Evolutionary conservation across 352 stramenopile genomes (phyloP).

Genomic region (Pythium brassicae): DNA sequence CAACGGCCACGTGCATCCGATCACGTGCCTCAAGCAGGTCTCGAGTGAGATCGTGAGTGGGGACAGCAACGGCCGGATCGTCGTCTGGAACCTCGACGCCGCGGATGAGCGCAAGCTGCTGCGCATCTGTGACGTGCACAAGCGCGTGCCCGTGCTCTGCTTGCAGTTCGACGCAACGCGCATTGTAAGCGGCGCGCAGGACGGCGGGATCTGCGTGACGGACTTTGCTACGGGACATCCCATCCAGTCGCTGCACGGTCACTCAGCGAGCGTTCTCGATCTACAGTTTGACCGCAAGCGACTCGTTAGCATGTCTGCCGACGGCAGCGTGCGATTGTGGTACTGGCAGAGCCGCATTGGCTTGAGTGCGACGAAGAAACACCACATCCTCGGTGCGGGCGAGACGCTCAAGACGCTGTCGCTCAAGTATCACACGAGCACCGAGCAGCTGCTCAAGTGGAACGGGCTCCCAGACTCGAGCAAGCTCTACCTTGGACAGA

Average conservation of each 20-base stretch:
- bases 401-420: slow-evolving; percentile 71
- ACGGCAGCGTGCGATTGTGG: slow-evolving; percentile 57
- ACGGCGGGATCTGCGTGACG: slow-evolving; percentile 59
- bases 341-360: slow-evolving; percentile 59
- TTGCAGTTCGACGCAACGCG: slow-evolving; percentile 76
- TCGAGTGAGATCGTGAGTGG: slow-evolving; percentile 75
- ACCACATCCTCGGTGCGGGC: slow-evolving; percentile 64
- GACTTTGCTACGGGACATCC: slow-evolving; percentile 71
- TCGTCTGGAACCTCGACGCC: slow-evolving; percentile 73
- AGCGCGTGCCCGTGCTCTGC: slow-evolving; percentile 42
- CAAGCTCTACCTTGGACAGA: slow-evolving; percentile 72
- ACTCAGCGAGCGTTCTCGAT: slow-evolving; percentile 45
- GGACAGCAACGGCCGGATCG: slow-evolving; percentile 47
- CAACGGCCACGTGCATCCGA: slow-evolving; percentile 46
- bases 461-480: slow-evolving; percentile 67
- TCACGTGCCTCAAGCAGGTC: slow-evolving; percentile 53
- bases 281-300: slow-evolving; percentile 71
- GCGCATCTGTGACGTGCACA: slow-evolving; percentile 54
- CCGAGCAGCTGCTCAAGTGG: slow-evolving; percentile 61
- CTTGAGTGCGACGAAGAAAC: slow-evolving; percentile 45
- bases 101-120: slow-evolving; percentile 42
- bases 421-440: slow-evolving; percentile 74
- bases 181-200: slow-evolving; percentile 52
- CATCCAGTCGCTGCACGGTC: slow-evolving; percentile 57
- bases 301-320: slow-evolving; percentile 58